phyloP scores from a whole-genome alignment of 805 yeast genomes.

The Huiozyma naganishii region DNA sequence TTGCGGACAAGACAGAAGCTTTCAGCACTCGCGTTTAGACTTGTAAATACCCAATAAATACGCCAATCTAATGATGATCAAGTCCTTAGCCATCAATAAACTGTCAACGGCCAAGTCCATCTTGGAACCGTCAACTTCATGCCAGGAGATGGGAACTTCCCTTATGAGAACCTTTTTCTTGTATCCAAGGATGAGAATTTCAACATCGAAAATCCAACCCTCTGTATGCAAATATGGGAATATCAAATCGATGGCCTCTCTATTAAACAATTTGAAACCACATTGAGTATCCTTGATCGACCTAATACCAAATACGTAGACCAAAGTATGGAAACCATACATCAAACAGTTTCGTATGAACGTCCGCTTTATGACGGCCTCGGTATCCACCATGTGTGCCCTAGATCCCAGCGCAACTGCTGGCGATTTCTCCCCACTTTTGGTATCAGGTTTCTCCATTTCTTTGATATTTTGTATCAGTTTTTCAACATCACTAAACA shows the following conservation, averaged over 20 bases:
- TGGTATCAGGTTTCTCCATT: slow-evolving; percentile 11
- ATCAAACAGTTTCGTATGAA: slow-evolving; percentile 80
- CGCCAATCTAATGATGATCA: slow-evolving; percentile 83
- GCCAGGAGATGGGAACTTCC: slow-evolving; percentile 91
- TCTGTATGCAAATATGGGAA: slow-evolving; percentile 93
- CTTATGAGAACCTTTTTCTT: slow-evolving; percentile 53
- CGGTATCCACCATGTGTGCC: slow-evolving; percentile 93
- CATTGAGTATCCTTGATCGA: slow-evolving; percentile 90
- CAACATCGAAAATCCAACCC: slow-evolving; percentile 98
- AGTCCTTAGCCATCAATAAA: slow-evolving; percentile 85
- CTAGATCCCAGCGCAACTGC: slow-evolving; percentile 83
- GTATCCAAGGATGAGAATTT: slow-evolving; percentile 70
- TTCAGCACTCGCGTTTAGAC: slow-evolving; percentile 13
- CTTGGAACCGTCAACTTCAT: slow-evolving; percentile 91
- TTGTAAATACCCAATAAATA: slow-evolving; percentile 75
- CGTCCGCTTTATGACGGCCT: slow-evolving; percentile 92
- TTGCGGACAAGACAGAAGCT: too few species aligned
- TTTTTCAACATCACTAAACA: slow-evolving; percentile 55
- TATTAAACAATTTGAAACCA: slow-evolving; percentile 88
- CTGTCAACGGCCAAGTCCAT: slow-evolving; percentile 87
- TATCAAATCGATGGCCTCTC: slow-evolving; percentile 48
- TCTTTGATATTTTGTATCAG: slow-evolving; percentile 35
- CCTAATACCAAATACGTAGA: slow-evolving; percentile 81
- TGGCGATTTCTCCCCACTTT: slow-evolving; percentile 26
- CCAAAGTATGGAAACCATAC: slow-evolving; percentile 83